These are phyloP conservation scores for Cercophora samala DNA, from an alignment of 495 filamentous ascomycete genomes.

Conservation along the genomic window DNA sequence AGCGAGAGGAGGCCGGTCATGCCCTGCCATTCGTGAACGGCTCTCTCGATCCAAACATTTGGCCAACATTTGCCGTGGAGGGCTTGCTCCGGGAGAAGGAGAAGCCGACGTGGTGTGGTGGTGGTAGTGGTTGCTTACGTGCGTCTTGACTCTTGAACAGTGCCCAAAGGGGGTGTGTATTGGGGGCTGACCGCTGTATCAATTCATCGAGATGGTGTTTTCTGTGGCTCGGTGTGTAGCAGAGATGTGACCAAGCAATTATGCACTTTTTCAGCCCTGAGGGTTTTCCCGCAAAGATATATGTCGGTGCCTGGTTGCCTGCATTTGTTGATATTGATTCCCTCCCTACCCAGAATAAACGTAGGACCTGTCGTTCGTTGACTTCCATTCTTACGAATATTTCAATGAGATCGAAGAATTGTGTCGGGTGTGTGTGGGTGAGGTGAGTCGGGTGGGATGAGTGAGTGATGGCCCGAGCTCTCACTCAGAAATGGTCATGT, in stretches of 20 bases:
- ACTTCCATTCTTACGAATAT: no score
- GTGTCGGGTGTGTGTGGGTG: neutral
- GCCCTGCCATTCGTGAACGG: neutral
- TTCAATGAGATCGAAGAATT: neutral
- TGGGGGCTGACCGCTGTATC: neutral
- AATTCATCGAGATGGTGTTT: neutral
- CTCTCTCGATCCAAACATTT: neutral
- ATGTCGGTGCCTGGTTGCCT: neutral
- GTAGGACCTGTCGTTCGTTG: no score
- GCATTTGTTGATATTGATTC: neutral
- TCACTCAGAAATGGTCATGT: neutral
- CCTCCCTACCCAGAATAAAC: no score
- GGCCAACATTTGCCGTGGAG: neutral
- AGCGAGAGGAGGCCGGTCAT: neutral
- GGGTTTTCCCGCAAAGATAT: neutral
- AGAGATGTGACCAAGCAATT: neutral
- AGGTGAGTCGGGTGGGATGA: neutral
- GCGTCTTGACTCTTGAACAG: no score
- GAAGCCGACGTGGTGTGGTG: slow-evolving; percentile 1
- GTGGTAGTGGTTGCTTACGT: neutral
- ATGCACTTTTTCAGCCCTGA: neutral
- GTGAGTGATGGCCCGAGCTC: neutral
- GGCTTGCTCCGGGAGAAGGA: slow-evolving; percentile 2
- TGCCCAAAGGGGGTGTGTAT: no score
- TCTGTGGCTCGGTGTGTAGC: neutral